These are phyloP conservation scores for Cladorrhinum sp. DNA, from an alignment of 2,329 filamentous ascomycete species.

Conservation along the genomic window DNA sequence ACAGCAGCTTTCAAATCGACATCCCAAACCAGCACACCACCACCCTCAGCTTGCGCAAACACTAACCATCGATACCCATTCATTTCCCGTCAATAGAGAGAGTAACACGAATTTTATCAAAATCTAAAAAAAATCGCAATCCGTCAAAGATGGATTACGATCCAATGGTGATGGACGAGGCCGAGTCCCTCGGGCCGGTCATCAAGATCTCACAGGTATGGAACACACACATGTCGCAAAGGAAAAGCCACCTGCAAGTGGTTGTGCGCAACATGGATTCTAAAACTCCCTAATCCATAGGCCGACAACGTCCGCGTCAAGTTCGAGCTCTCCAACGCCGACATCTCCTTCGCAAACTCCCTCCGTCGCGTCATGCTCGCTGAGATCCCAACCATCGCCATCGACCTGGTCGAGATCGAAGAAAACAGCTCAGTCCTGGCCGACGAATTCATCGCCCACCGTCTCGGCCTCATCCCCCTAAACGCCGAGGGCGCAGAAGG, in stretches of 20 bases:
- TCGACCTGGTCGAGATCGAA: slow-evolving; percentile 91
- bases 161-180: slow-evolving; percentile 58
- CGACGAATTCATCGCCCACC: slow-evolving; percentile 93
- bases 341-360: slow-evolving; percentile 89
- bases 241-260: too few species aligned
- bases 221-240: too few species aligned
- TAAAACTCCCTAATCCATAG: slow-evolving; percentile 46
- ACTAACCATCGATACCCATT: background rate
- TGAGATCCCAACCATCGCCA: slow-evolving; percentile 90
- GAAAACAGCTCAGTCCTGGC: slow-evolving; percentile 93
- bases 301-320: slow-evolving; percentile 78
- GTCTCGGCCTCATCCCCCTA: slow-evolving; percentile 85
- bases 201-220: slow-evolving; percentile 59
- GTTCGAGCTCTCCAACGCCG: slow-evolving; percentile 86
- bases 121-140: background rate
- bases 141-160: slow-evolving; percentile 55
- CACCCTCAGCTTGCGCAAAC: background rate
- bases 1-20: background rate
- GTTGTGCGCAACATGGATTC: slow-evolving; percentile 8
- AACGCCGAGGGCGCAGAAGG: slow-evolving; percentile 79
- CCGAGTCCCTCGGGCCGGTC: slow-evolving; percentile 53
- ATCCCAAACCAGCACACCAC: background rate
- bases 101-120: too few species aligned
- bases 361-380: slow-evolving; percentile 86
- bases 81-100: background rate